Percentiles rank a stretch among this genome's conserved stretches.
phyloP scores from a whole-genome alignment of 192 early-diverging fungal genomes.

The Podila clonocystis region DNA sequence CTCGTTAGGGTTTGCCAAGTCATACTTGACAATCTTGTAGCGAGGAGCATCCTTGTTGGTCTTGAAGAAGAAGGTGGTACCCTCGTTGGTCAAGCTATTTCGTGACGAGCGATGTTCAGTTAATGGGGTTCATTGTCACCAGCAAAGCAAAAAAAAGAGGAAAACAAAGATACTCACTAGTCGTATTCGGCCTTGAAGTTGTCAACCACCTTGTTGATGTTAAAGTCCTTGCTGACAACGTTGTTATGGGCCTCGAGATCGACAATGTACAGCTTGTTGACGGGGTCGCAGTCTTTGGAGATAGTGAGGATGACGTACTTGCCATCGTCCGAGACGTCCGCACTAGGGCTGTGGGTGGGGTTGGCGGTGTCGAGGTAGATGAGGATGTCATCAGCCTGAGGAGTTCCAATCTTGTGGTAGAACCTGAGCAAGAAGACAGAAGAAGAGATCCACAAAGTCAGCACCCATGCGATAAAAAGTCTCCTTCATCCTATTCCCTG shows the following conservation, averaged over 20 bases:
- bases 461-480: no score
- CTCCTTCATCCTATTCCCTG: no score
- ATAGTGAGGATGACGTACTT: slow-evolving; percentile 66
- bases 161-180: slow-evolving; percentile 23
- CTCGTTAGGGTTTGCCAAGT: slow-evolving; percentile 62
- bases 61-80: slow-evolving; percentile 66
- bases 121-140: no score
- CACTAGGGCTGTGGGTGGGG: slow-evolving; percentile 49
- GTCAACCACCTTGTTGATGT: slow-evolving; percentile 61
- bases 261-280: slow-evolving; percentile 55
- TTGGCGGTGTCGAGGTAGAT: slow-evolving; percentile 61
- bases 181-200: slow-evolving; percentile 61
- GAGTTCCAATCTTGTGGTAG: slow-evolving; percentile 68
- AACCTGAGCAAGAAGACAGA: slow-evolving; percentile 20
- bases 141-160: no score
- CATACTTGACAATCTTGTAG: slow-evolving; percentile 67
- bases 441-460: no score
- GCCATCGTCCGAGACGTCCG: slow-evolving; percentile 61
- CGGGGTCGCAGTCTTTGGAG: slow-evolving; percentile 55
- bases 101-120: background rate
- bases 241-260: slow-evolving; percentile 40
- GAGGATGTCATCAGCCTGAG: slow-evolving; percentile 68
- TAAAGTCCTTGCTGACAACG: slow-evolving; percentile 17
- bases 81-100: slow-evolving; percentile 65
- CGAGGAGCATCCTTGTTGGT: slow-evolving; percentile 72